Conservation (phyloP, 2,329 filamentous ascomycete species). For the Fonsecaea erecta region DNA sequence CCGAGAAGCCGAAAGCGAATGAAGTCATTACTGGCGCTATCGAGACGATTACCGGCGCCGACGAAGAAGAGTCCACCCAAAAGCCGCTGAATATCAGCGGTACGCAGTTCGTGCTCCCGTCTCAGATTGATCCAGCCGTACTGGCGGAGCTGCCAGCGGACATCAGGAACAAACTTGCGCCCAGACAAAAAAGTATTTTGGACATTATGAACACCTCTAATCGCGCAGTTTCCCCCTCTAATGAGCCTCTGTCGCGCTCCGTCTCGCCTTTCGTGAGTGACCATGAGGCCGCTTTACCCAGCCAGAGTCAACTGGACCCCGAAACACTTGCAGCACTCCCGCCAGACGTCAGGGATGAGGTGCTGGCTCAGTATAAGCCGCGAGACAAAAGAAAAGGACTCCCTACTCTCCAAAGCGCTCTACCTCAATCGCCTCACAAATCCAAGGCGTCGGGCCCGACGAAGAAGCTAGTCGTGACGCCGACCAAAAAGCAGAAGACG, state of each 20-base stretch:
- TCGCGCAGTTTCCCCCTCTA: constrained; percentile 11
- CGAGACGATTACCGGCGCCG: constrained; percentile 37
- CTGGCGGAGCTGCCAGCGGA: constrained; percentile 81
- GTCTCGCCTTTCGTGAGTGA: constrained; percentile 43
- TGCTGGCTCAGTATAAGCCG: constrained; percentile 72
- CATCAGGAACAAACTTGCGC: constrained; percentile 75
- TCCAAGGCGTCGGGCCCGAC: constrained; percentile 44
- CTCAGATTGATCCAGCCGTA: constrained; percentile 78
- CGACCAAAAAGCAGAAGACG: constrained; percentile 67
- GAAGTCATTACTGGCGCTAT: constrained; percentile 34
- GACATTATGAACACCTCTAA: constrained; percentile 22
- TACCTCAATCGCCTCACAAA: constrained; percentile 55
- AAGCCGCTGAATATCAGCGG: constrained; percentile 73
- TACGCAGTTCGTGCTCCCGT: constrained; percentile 89
- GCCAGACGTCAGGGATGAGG: constrained; percentile 80
- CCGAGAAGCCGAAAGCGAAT: constrained; percentile 43
- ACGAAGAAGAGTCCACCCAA: constrained; percentile 37
- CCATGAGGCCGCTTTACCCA: constrained; percentile 52
- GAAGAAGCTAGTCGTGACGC: constrained; percentile 58
- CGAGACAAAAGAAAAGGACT: constrained; percentile 42
- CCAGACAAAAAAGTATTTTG: constrained; percentile 52
- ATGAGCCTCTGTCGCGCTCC: constrained; percentile 41
- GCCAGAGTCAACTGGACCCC: constrained; percentile 79
- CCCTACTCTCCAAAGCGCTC: constrained; percentile 52
- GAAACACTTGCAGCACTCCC: constrained; percentile 84